Base-by-base conservation (phyloP, 2,329 filamentous ascomycete species). In the Plectosphaerella cucumerina region DNA sequence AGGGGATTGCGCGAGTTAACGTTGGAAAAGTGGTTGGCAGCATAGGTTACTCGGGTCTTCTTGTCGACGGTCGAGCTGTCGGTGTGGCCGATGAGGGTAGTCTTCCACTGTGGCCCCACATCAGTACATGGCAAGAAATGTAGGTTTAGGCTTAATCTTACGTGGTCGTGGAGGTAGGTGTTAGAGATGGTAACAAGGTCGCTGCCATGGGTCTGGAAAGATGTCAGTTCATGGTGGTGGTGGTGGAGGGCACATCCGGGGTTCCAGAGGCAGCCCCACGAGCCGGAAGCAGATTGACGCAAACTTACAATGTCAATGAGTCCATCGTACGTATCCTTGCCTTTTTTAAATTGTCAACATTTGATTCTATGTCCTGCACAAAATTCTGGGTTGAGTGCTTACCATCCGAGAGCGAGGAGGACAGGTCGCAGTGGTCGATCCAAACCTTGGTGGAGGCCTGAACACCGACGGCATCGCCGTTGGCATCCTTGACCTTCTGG, bases 291-390 rank as follows among this genome's bases (percentile, higher is more conserved):
- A n/a, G n/a, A n/a, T 31, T 31, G 26, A 8, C 4, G 9, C 3
- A 31, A 31, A 31, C 26, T 31, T 31, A 31, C 26, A 47, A 77
- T 69, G 57, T 88, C 85, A 44, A 84, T 67, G 1, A 87, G 76
- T 26, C 85, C 84, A 52, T 88, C 85, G 61, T 85, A 87, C 70
- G 80, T 85, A 70, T 88, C 84, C 70, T 88, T n/a, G n/a, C n/a
- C n/a, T n/a, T n/a, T n/a, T n/a, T n/a, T n/a, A n/a, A n/a, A n/a
- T n/a, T n/a, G n/a, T n/a, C n/a, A n/a, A n/a, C n/a, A n/a, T n/a
- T n/a, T n/a, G n/a, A n/a, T n/a, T n/a, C n/a, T n/a, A n/a, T n/a
- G n/a, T n/a, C n/a, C n/a, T n/a, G n/a, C n/a, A n/a, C n/a, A n/a
- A n/a, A n/a, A n/a, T n/a, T n/a, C n/a, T n/a, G n/a, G n/a, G n/a